Evolutionary conservation across 352 stramenopile genomes (phyloP).

Genomic region (Phytophthora sansomeana): DNA sequence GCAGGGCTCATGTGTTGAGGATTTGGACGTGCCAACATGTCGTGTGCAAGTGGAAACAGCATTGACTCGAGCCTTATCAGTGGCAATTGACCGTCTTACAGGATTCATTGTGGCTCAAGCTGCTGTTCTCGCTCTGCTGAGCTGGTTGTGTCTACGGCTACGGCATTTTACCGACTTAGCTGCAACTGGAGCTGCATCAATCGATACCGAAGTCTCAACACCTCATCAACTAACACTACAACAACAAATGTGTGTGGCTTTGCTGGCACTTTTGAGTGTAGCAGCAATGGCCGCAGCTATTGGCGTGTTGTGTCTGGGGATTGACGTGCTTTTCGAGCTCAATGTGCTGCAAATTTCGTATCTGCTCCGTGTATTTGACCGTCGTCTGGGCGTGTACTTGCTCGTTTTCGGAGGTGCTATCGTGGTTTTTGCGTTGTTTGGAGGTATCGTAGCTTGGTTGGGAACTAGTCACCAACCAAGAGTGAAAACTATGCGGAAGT

Average conservation of each 20-base stretch:
- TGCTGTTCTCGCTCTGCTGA: conserved; percentile 29
- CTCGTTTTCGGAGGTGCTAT: conserved; percentile 47
- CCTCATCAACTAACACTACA: conserved; percentile 7
- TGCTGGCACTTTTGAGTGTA: conserved; percentile 30
- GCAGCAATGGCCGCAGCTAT: conserved; percentile 34
- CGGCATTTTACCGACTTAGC: conserved; percentile 30
- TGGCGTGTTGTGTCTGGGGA: conserved; percentile 48
- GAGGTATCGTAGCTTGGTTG: conserved; percentile 42
- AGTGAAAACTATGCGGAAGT: conserved; percentile 13
- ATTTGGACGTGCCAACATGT: conserved; percentile 38
- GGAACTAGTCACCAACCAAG: conserved; percentile 6
- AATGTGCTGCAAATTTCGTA: conserved; percentile 77
- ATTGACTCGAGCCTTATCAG: conserved; percentile 18
- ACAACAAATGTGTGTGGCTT: conserved; percentile 14
- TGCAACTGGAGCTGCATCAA: conserved; percentile 10
- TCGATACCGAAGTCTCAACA: neutral
- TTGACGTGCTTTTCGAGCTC: conserved; percentile 68
- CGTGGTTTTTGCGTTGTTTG: conserved; percentile 43
- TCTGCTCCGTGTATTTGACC: conserved; percentile 63
- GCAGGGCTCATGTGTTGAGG: conserved; percentile 45
- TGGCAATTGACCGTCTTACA: conserved; percentile 23
- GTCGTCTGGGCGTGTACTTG: conserved; percentile 59
- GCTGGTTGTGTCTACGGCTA: conserved; percentile 32
- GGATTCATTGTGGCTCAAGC: conserved; percentile 32
- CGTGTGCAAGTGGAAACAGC: conserved; percentile 27